phyloP scores from a whole-genome alignment of 345 rosid species.

The Geranium rotundifolium region DNA sequence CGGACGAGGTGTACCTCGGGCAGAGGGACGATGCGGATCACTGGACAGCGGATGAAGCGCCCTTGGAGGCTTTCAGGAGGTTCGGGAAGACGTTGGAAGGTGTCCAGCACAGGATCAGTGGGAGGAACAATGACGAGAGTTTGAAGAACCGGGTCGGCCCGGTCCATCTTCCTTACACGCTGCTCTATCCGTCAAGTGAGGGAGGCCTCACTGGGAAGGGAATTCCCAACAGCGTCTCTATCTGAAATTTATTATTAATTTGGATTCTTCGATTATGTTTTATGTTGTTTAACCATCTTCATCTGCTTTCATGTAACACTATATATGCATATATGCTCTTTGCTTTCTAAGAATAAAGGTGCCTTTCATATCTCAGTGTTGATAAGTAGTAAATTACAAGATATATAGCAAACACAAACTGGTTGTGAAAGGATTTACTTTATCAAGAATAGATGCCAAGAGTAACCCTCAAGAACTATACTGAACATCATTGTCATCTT shows the following conservation, averaged over 20 bases:
- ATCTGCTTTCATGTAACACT: too few relatives aligned
- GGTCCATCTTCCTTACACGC: conserved; percentile 56
- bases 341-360: too few relatives aligned
- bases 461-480: too few relatives aligned
- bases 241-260: conserved; percentile 16
- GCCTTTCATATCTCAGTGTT: too few relatives aligned
- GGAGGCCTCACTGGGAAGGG: conserved; percentile 72
- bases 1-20: conserved; percentile 70
- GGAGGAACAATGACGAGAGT: conserved; percentile 40
- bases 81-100: conserved; percentile 34
- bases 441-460: too few relatives aligned
- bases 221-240: conserved; percentile 82
- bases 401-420: too few relatives aligned
- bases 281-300: too few relatives aligned
- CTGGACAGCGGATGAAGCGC: conserved; percentile 61
- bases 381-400: too few relatives aligned
- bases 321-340: too few relatives aligned
- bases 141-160: conserved; percentile 62
- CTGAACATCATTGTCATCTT: too few relatives aligned
- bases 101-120: conserved; percentile 40
- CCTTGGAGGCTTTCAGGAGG: conserved; percentile 46
- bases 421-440: too few relatives aligned
- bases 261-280: too few relatives aligned
- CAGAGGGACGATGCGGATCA: conserved; percentile 40
- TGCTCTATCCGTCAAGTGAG: conserved; percentile 49